Base-by-base conservation (phyloP, 495 filamentous ascomycete species). In the Penicillium cataractarum region DNA sequence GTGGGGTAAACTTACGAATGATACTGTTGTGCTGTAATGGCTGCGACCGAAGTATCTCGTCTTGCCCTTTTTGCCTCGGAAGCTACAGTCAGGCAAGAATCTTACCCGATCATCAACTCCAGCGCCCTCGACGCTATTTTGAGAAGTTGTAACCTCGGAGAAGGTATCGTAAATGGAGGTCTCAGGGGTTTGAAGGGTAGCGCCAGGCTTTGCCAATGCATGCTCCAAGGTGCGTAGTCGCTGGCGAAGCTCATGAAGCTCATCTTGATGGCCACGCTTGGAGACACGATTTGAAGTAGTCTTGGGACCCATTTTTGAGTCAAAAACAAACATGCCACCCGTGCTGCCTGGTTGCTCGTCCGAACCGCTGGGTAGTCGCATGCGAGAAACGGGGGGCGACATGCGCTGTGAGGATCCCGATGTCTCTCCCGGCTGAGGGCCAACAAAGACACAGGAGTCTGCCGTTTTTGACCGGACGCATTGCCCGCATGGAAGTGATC, bases 401-500 rank as follows among this genome's bases (percentile, higher is more conserved):
- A 57, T 69, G 31, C 48, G 61, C 7, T 49, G 61, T 24, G 63
- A 61, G 26, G 61, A 48, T 6, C 63, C 60, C 1, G 65, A 64
- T 4, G 21, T 19, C 31, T 57, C 58, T 5, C 61, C 57, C 9
- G 65, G 57, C 56, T 71, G 70, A 1, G 70, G 40, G 15, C 74
- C 72, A 5, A 69, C 69, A 60, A 77, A 81, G 5, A 73, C 66
- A 40, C 78, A 81, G 12, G 63, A 64, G 0, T 74, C 70, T 0
- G 77, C 70, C 15, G 72, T 75, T 42, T 79, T 77, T 9, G 76
- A 77, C 61, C 87, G 86, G 39, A 78, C 68, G 68, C 88, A 90
- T 67, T 89, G 88, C 35, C 83, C 82, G 63, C 88, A 90, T 22
- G 88, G 87, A 51, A 84, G 83, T 31, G 78, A 77, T 31, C 87